Evolutionary conservation across 202 grass and related monocot species (phyloP).

Genomic region (Carex arenaria): DNA sequence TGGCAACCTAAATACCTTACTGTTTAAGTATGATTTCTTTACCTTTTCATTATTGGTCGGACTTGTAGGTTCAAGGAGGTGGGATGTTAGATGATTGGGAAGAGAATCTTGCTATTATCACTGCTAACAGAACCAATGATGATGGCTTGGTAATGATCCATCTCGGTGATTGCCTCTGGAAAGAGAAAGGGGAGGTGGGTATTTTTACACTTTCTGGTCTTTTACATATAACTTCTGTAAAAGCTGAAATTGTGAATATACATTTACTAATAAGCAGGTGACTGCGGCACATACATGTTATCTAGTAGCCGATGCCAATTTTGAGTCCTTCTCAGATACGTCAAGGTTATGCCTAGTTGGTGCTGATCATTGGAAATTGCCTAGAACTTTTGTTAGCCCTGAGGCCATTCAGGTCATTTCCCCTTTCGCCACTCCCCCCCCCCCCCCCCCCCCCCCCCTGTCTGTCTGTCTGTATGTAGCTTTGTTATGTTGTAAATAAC

Average conservation of each 20-base stretch:
- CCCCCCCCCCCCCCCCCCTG: neutral
- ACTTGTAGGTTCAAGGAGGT: constrained; percentile 28
- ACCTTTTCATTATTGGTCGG: constrained; percentile 16
- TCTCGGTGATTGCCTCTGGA: constrained; percentile 98
- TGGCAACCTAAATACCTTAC: neutral
- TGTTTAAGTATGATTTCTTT: constrained; percentile 9
- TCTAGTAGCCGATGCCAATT: constrained; percentile 89
- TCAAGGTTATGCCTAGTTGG: constrained; percentile 90
- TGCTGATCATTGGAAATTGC: constrained; percentile 89
- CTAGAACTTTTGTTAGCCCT: constrained; percentile 78
- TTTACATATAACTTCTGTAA: constrained; percentile 2
- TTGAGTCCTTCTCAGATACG: constrained; percentile 77
- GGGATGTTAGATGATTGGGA: constrained; percentile 97
- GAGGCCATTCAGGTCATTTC: constrained; percentile 88
- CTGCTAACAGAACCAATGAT: constrained; percentile 90
- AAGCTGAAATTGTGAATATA: constrained; percentile 18
- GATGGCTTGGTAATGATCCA: constrained; percentile 91
- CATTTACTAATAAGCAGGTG: constrained; percentile 47
- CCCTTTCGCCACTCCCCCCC: neutral
- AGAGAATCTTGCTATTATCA: constrained; percentile 97
- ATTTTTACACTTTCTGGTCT: constrained; percentile 27
- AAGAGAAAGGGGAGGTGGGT: constrained; percentile 86
- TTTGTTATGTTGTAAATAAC: constrained; percentile 24
- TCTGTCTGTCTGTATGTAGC: neutral
- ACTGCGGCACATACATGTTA: constrained; percentile 95